Evolutionary conservation across 2,329 filamentous ascomycete species (phyloP), one percentile per base, ranked within the genome.

Genomic region (Alternaria ethzedia): DNA sequence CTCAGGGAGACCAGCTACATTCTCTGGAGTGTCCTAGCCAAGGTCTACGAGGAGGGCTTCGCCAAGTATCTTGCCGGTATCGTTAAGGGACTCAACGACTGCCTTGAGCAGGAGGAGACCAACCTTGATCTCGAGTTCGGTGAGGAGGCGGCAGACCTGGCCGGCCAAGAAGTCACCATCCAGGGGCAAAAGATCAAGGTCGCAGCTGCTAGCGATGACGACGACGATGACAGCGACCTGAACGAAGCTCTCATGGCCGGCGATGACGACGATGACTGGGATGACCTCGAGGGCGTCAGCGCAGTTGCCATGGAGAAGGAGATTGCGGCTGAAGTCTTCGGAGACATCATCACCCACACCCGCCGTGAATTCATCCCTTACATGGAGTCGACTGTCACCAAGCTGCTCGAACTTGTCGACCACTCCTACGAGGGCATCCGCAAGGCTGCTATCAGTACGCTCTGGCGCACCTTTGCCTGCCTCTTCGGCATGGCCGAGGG

Each of bases 1-100:
- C 89, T 98, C 55, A 92, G 94, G 81, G 96, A 99, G 85, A 97
- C 94, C 66, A 97, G 93, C 79, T 99, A 97, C 83, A 96, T 98
- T 66, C 87, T 99, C 58, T 99, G 96, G 95, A 94, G 93, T 69
- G 93, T 92, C 44, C 89, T 99, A 78, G 91, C 95, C 66, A 96
- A 96, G 84, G 93, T 98, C 10, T 98, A 98, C 81, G 90, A 91
- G 74, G 91, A 93, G 75, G 86, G 94, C 58, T 95, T 96, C 66
- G 88, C 89, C 60, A 89, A 91, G 62, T 96, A 93, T 83, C 86
- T 96, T 7, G 85, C 87, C 0, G 92, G 91, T 54, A 91, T 93
- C 54, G 91, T 95, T 79, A 89, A 91, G 78, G 90, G 90, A 57
- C 87, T 98, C 23, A 91, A 96, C 69, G 89, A 93, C 63, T 95